Evolutionary conservation across 2,329 filamentous ascomycete genomes (phyloP), one percentile per base, ranked within the genome.

Genomic region (Xylariaceae sp.): DNA sequence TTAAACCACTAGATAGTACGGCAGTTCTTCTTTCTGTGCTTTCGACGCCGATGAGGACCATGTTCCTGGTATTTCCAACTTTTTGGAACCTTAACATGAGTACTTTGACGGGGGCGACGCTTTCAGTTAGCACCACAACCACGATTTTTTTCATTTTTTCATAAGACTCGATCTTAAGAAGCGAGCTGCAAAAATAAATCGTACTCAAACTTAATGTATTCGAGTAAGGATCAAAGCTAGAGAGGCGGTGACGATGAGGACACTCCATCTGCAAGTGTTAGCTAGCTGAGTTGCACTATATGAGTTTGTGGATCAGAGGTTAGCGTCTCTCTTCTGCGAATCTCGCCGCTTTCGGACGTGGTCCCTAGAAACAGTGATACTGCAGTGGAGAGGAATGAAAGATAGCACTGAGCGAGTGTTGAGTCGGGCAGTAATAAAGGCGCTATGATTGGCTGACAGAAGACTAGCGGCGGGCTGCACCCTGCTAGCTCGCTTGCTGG

Each of bases 321-420:
- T 10, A 7, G 16, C n/a, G 18, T 36, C 26, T 36, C 39, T 7
- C 32, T 18, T 32, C 10, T 26, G 32, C 20, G 16, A 10, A 21
- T 30, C 10, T 27, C 44, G 54, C 57, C 57, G 57, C 47, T 59
- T 59, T 59, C 57, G 54, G 57, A 59, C 42, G 9, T 6, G 21
- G 20, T 29, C 43, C 8, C 11, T 24, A 24, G 27, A 15, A 41
- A 10, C 6, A 15, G 32, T 35, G 32, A 15, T 30, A 13, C 27
- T 13, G 27, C 32, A 35, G 32, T 15, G 37, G 20, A 23, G 37
- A 3, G n/a, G 18, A 24, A 3, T 45, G 41, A 15, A 29, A 37
- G 29, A 39, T 23, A 41, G 29, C 44, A 8, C 24, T 43, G 18
- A 41, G 26, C 30, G 20, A 29, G 36, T 15, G 32, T 29, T 13